These are phyloP conservation scores for Aspergillus costaricaensis DNA, from an alignment of 2,329 filamentous ascomycete species.

Conservation along the genomic window DNA sequence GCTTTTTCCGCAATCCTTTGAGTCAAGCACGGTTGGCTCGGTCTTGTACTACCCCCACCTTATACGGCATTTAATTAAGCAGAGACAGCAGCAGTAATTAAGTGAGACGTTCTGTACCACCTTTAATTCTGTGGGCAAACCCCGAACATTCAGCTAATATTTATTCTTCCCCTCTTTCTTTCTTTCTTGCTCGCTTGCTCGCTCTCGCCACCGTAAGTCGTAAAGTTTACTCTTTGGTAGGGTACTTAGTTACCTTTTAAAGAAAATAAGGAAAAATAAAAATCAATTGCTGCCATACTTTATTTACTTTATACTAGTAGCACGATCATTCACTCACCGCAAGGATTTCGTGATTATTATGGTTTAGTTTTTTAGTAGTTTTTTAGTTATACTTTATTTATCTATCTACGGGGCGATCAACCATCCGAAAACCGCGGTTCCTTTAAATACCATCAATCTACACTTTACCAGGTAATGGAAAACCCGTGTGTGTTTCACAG, in stretches of 20 bases:
- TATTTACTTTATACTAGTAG: not conserved
- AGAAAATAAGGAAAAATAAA: not conserved
- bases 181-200: no score
- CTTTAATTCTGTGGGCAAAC: not conserved
- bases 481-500: not conserved
- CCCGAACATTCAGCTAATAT: not conserved
- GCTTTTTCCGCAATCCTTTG: constrained; percentile 12
- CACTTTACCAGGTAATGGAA: not conserved
- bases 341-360: not conserved
- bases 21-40: constrained; percentile 5
- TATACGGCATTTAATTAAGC: constrained; percentile 5
- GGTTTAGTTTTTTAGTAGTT: not conserved
- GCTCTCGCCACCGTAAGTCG: constrained; percentile 5
- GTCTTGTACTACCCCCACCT: constrained; percentile 7
- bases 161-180: no score
- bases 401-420: not conserved
- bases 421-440: not conserved
- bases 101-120: not conserved
- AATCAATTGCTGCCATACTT: not conserved
- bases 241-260: not conserved
- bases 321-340: not conserved
- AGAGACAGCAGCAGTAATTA: constrained; percentile 11
- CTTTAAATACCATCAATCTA: not conserved
- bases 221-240: not conserved
- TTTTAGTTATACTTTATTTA: not conserved